Conservation (phyloP, 2,329 filamentous ascomycete genomes). For the Fusarium poae region DNA sequence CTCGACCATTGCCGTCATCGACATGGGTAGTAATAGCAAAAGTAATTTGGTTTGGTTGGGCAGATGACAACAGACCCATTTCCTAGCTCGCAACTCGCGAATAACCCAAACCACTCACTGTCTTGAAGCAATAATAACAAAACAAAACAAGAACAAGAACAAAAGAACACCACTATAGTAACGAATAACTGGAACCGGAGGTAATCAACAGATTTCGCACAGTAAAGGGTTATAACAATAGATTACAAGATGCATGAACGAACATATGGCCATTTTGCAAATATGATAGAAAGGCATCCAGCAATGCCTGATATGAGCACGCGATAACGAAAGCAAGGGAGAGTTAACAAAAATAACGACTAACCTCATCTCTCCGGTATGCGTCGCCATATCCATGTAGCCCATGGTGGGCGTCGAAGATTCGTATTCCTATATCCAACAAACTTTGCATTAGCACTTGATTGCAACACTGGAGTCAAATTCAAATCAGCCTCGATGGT, state of each 20-base stretch:
- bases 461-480: conserved; percentile 14
- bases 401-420: conserved; percentile 66
- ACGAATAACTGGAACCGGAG: conserved; percentile 10
- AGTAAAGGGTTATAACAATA: neutral
- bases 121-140: neutral
- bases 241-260: neutral
- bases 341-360: conserved; percentile 50
- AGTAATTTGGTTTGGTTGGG: conserved; percentile 19
- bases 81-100: conserved; percentile 39
- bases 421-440: conserved; percentile 66
- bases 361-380: conserved; percentile 67
- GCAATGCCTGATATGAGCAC: neutral
- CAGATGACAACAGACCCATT: conserved; percentile 17
- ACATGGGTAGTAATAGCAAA: conserved; percentile 30
- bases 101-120: conserved; percentile 28
- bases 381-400: conserved; percentile 65
- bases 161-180: neutral
- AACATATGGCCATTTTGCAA: neutral
- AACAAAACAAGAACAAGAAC: neutral
- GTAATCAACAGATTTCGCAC: conserved; percentile 5
- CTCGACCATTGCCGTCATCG: conserved; percentile 25
- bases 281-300: neutral
- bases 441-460: conserved; percentile 42
- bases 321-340: conserved; percentile 14
- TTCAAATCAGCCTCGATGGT: conserved; percentile 15